These are phyloP conservation scores for Acarospora socialis DNA, from an alignment of 2,329 filamentous ascomycete species.

Conservation along the genomic window DNA sequence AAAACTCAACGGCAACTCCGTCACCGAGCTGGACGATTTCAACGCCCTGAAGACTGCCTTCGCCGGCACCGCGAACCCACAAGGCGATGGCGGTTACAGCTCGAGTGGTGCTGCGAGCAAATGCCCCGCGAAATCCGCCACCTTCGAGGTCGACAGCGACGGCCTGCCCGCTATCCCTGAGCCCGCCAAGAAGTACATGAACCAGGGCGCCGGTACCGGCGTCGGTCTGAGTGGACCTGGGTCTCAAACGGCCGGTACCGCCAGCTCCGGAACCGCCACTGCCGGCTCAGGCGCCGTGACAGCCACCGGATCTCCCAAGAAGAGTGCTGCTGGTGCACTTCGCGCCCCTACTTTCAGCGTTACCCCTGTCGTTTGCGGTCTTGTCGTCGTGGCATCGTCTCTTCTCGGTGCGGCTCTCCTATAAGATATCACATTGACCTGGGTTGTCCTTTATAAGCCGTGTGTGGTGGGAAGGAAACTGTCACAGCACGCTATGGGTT, in stretches of 20 bases:
- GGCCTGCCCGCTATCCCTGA: constrained; percentile 43
- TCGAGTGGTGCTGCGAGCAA: constrained; percentile 34
- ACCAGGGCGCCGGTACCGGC: constrained; percentile 42
- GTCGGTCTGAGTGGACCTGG: constrained; percentile 42
- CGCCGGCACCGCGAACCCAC: constrained; percentile 35
- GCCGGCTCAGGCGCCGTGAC: constrained; percentile 36
- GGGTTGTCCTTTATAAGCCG: too few relatives aligned
- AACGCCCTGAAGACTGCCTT: constrained; percentile 38
- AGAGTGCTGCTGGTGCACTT: constrained; percentile 31
- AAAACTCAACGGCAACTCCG: constrained; percentile 40
- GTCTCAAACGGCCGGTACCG: constrained; percentile 40
- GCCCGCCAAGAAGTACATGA: constrained; percentile 42
- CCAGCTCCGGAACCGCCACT: constrained; percentile 33
- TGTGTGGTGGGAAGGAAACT: too few relatives aligned
- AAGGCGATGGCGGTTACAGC: constrained; percentile 47
- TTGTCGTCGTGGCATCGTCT: constrained; percentile 37
- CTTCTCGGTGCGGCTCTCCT: constrained; percentile 38
- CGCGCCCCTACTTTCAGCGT: constrained; percentile 31
- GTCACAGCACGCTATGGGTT: too few relatives aligned
- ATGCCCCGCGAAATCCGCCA: constrained; percentile 39
- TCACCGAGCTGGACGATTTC: constrained; percentile 51
- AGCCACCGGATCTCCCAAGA: constrained; percentile 21
- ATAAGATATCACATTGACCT: too few relatives aligned
- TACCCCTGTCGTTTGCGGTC: constrained; percentile 37
- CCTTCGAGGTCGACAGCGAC: constrained; percentile 42